These are phyloP conservation scores for Globisporangium lucens DNA, from an alignment of 352 stramenopile species.

Conservation along the genomic window DNA sequence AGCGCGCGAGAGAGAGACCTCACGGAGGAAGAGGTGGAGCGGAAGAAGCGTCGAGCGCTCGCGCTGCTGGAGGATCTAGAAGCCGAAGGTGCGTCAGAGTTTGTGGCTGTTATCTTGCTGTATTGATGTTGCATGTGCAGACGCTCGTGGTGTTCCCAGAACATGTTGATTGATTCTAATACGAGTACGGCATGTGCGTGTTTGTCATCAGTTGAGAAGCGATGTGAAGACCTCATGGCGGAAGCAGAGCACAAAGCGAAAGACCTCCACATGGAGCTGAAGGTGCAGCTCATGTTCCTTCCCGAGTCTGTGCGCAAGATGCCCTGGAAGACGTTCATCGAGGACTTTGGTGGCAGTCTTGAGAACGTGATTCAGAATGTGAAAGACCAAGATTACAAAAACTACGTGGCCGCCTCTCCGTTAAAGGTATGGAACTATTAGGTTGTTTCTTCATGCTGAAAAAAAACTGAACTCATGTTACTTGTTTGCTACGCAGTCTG, in stretches of 20 bases:
- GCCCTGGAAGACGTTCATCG: conserved; percentile 77
- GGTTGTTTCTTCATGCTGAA: not conserved
- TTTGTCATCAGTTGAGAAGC: conserved; percentile 48
- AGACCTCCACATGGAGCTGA: conserved; percentile 72
- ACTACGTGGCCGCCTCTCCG: conserved; percentile 40
- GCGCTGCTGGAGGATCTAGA: conserved; percentile 59
- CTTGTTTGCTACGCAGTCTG: not conserved
- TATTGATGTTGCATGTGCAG: not conserved
- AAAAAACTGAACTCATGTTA: conserved; percentile 5
- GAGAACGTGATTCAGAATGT: conserved; percentile 73
- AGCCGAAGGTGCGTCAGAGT: conserved; percentile 40
- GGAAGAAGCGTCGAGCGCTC: conserved; percentile 40
- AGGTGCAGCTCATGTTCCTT: conserved; percentile 75
- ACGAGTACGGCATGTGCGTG: not conserved
- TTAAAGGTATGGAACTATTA: conserved; percentile 18
- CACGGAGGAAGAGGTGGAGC: conserved; percentile 22
- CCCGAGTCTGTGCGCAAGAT: conserved; percentile 70
- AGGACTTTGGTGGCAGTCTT: conserved; percentile 73
- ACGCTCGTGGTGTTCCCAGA: conserved; percentile 2
- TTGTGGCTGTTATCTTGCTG: not conserved
- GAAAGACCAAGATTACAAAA: conserved; percentile 20
- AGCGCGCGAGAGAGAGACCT: conserved; percentile 19
- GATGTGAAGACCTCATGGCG: conserved; percentile 49
- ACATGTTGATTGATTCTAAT: not conserved
- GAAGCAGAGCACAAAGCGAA: conserved; percentile 53